A percentile compares a stretch with the other conserved stretches of the same genome.
These are phyloP conservation scores for Aspergillus cejpii DNA, from an alignment of 2,329 filamentous ascomycete genomes.

Conservation along the genomic window DNA sequence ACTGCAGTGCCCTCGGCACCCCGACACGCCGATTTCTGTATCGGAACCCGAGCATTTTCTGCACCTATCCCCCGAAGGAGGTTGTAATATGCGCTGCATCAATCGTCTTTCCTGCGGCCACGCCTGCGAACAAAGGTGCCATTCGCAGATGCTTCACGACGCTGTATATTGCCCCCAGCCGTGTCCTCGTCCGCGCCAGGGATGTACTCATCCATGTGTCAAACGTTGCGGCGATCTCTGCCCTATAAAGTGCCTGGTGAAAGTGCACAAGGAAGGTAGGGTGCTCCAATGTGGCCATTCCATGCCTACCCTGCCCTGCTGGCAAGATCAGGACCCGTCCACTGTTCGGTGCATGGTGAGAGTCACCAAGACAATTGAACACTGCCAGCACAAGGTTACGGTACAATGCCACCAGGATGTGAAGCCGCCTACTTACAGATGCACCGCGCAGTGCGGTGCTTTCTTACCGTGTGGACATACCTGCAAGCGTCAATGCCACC, in stretches of 20 bases:
- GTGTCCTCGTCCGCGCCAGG: constrained; percentile 32
- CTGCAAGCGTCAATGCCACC: constrained; percentile 47
- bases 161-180: constrained; percentile 37
- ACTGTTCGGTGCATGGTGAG: constrained; percentile 45
- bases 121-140: constrained; percentile 41
- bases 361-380: constrained; percentile 47
- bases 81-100: constrained; percentile 50
- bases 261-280: constrained; percentile 23
- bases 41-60: constrained; percentile 53
- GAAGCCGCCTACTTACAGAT: constrained; percentile 38
- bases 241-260: constrained; percentile 27
- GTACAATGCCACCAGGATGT: constrained; percentile 50
- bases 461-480: constrained; percentile 53
- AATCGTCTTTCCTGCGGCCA: constrained; percentile 43
- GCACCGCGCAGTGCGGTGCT: constrained; percentile 44
- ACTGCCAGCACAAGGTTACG: constrained; percentile 50
- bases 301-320: constrained; percentile 28
- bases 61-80: constrained; percentile 54
- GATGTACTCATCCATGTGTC: constrained; percentile 41
- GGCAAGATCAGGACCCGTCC: constrained; percentile 40
- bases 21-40: constrained; percentile 46
- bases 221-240: constrained; percentile 40
- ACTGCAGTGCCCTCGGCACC: constrained; percentile 57
- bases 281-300: constrained; percentile 28
- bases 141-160: constrained; percentile 40